These are phyloP conservation scores for Saccharomycopsis crataegensis DNA, from an alignment of 1,139 yeast genomes.

Conservation along the genomic window DNA sequence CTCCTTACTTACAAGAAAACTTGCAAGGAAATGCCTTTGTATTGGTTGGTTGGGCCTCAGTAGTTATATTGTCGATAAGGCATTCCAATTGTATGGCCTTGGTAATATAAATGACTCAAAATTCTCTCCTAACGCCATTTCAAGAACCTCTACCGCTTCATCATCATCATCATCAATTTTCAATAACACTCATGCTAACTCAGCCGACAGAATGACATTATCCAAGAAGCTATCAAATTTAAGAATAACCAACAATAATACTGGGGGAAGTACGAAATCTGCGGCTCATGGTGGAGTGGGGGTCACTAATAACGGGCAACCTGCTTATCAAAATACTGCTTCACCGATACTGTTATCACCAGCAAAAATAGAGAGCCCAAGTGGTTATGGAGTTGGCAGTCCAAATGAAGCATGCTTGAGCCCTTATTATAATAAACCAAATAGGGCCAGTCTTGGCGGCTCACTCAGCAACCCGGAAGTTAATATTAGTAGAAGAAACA, in stretches of 20 bases:
- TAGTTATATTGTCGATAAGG: constrained; percentile 12
- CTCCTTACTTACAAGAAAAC: constrained; percentile 5
- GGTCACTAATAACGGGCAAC: no score
- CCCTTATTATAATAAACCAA: no score
- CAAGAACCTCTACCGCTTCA: constrained; percentile 15
- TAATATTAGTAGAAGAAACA: no score
- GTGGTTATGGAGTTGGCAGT: no score
- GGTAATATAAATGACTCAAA: not conserved
- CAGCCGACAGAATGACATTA: constrained; percentile 16
- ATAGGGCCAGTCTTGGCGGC: no score
- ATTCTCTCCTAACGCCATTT: not conserved
- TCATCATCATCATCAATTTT: constrained; percentile 5
- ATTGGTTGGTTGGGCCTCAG: constrained; percentile 15
- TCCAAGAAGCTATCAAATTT: constrained; percentile 18
- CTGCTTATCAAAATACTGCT: no score
- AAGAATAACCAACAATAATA: constrained; percentile 9
- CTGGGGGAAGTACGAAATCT: constrained; percentile 4
- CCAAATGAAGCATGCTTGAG: no score
- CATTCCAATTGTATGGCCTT: not conserved
- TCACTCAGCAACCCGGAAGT: no score
- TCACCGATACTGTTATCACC: no score
- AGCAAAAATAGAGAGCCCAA: no score
- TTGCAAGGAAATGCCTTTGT: constrained; percentile 17
- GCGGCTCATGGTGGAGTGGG: no score
- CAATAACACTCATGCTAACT: not conserved